These are phyloP conservation scores for Saussurea involucrata DNA, from an alignment of 129 eudicot species.

Conservation along the genomic window DNA sequence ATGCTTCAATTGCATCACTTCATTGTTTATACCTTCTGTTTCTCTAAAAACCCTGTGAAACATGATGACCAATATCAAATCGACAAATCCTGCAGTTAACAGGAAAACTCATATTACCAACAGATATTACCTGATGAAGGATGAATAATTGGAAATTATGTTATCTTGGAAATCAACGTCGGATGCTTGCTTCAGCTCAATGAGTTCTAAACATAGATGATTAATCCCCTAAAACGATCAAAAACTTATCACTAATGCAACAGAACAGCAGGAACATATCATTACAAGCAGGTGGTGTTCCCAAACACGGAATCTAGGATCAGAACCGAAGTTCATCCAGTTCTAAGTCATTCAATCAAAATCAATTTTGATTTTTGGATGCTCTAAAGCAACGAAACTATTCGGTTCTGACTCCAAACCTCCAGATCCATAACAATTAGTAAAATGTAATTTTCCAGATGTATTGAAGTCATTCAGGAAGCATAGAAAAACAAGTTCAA, in stretches of 20 bases:
- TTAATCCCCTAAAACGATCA: constrained; percentile 52
- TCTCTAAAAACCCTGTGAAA: constrained; percentile 60
- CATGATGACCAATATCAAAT: background rate
- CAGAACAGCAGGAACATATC: background rate
- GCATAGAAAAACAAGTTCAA: background rate
- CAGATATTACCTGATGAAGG: constrained; percentile 50
- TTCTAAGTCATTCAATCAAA: background rate
- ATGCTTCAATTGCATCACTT: constrained; percentile 48
- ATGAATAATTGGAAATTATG: constrained; percentile 50
- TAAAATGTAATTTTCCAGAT: background rate
- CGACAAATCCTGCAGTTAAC: background rate
- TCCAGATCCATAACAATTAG: background rate
- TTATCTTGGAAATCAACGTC: constrained; percentile 67
- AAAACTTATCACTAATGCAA: constrained; percentile 7
- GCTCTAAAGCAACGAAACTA: background rate
- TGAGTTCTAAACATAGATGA: constrained; percentile 66
- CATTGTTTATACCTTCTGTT: constrained; percentile 51
- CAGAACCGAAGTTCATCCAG: background rate
- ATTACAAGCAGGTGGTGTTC: background rate
- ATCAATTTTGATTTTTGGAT: background rate
- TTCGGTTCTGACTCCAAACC: background rate
- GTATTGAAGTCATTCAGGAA: background rate
- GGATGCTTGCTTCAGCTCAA: constrained; percentile 68
- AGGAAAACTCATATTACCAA: constrained; percentile 8
- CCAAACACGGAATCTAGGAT: background rate